Conservation (phyloP, 2,329 filamentous ascomycete genomes). For the Sarocladium kiliense region DNA sequence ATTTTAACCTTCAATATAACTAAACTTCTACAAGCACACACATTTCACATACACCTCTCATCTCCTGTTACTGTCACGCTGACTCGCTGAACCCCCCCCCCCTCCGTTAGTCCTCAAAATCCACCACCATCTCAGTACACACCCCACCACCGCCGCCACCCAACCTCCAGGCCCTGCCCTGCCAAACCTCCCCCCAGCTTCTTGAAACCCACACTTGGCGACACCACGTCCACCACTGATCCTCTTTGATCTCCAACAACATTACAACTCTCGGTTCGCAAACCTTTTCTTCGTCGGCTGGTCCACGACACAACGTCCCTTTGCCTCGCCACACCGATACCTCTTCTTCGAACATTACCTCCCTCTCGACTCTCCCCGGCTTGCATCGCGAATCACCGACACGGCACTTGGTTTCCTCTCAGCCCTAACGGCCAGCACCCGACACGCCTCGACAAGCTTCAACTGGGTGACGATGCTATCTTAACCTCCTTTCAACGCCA, state of each 20-base stretch:
- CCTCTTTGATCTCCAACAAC: constrained; percentile 9
- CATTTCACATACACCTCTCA: not conserved
- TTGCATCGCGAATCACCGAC: not conserved
- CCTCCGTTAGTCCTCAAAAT: not conserved
- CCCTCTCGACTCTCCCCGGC: too few species aligned
- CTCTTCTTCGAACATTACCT: not conserved
- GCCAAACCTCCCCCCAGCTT: constrained; percentile 5
- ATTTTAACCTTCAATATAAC: too few species aligned
- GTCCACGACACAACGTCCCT: not conserved
- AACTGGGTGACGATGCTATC: not conserved
- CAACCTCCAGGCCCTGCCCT: constrained; percentile 1
- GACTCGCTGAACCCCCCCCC: not conserved
- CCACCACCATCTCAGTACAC: not conserved
- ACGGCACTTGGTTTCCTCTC: not conserved
- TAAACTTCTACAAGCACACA: too few species aligned
- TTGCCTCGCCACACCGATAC: not conserved
- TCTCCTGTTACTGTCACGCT: not conserved
- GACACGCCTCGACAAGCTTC: not conserved
- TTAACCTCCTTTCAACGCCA: not conserved
- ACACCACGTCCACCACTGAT: not conserved
- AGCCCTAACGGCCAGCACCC: not conserved
- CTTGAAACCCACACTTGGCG: constrained; percentile 8
- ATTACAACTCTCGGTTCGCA: constrained; percentile 5
- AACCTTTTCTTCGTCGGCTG: constrained; percentile 6
- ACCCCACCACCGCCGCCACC: not conserved